phyloP scores from a whole-genome alignment of 139 green algal genomes.

The Chlorella sp. region DNA sequence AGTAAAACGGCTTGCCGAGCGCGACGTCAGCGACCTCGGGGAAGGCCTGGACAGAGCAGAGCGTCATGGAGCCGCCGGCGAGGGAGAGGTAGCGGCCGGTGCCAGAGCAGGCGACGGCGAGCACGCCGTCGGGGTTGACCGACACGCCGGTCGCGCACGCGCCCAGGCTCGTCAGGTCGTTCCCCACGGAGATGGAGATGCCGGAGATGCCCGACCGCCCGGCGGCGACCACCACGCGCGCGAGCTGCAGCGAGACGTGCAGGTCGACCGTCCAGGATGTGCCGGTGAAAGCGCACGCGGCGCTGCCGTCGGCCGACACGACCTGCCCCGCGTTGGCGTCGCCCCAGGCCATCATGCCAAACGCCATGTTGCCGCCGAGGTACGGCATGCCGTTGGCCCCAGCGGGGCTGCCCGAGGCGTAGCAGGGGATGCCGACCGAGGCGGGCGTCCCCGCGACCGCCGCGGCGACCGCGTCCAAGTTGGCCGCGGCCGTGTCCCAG shows the following conservation, averaged over 20 bases:
- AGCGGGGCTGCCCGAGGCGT: background rate
- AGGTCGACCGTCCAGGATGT: slow-evolving; percentile 14
- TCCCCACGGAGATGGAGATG: background rate
- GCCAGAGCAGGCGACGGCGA: background rate
- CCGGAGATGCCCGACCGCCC: background rate
- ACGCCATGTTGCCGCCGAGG: slow-evolving; percentile 18
- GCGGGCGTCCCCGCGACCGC: no score
- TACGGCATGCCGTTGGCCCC: no score
- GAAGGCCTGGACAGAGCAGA: background rate
- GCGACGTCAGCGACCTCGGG: background rate
- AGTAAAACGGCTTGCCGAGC: background rate
- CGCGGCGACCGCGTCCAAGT: background rate
- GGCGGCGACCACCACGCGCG: background rate
- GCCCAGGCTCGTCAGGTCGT: background rate
- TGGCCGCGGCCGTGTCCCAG: slow-evolving; percentile 12
- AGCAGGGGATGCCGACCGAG: slow-evolving; percentile 13
- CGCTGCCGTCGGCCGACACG: background rate
- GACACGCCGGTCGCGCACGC: background rate
- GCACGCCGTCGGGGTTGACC: background rate
- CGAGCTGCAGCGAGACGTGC: background rate
- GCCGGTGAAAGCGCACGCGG: background rate
- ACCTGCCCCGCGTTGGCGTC: background rate
- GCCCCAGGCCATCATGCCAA: slow-evolving; percentile 12
- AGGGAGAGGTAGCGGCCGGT: slow-evolving; percentile 18
- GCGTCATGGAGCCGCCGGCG: background rate